Evolutionary conservation across 140 eudicot genomes (phyloP), one percentile per base, ranked within the genome.

Genomic region (Oenanthe javanica): DNA sequence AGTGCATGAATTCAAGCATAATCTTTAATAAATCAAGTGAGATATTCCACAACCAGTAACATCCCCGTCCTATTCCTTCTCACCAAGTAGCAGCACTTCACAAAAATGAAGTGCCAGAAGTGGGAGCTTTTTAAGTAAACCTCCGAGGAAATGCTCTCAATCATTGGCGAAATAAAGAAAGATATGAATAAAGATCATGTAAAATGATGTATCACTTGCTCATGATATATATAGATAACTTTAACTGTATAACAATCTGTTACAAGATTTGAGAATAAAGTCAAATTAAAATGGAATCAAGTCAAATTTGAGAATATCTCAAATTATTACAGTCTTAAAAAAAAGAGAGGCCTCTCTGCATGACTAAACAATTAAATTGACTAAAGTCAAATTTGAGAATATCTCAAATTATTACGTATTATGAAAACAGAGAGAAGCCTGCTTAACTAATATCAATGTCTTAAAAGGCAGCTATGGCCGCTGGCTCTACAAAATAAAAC

Each of bases 381-480:
- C 36, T 4, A 46, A 69, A 27, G 19, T 69, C n/a, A 5, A 36
- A 69, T 69, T 36, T 69, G 74, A 36, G 74, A 69, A 69, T 11
- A 69, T 69, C 47, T 69, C 74, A 69, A 36, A 69, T 69, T 69
- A 69, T 69, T 69, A 69, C 5, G 46, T 5, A 69, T 14, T 11
- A 25, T 23, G 18, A 69, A 6, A 69, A 36, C 45, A 14, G n/a
- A 36, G 74, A 38, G 46, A 9, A 8, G 46, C 36, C 74, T 69
- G 46, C 74, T 3, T 36, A 14, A 31, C 46, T 11, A 69, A 27
- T 69, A 31, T 36, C 9, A 67, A 11, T 12, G 21, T 69, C 1
- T 38, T n/a, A 36, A 15, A 67, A 69, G 74, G 74, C 74, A 69
- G 74, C 74, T 69, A 69, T 69, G 74, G 74, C 47, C 74, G 47